A percentile compares a stretch with the other conserved stretches of the same genome.
These are phyloP conservation scores for Pichia sp. DNA, from an alignment of 1,139 yeast genomes.

Conservation along the genomic window DNA sequence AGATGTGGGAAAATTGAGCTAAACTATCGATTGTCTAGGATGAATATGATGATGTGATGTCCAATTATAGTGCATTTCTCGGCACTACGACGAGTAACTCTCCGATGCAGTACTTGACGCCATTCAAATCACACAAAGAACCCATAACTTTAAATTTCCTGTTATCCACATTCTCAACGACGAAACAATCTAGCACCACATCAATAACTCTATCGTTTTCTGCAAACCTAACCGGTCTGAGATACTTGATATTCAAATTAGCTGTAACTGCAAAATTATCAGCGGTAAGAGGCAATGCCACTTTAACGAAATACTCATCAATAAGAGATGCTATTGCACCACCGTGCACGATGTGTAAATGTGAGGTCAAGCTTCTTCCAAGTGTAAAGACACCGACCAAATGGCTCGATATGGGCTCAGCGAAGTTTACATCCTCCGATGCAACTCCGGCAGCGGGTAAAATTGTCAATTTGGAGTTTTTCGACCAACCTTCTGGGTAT, in stretches of 20 bases:
- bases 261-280: conserved; percentile 33
- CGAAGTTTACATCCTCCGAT: not conserved
- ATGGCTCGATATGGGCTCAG: conserved; percentile 24
- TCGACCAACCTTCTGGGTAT: too few species aligned
- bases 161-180: conserved; percentile 9
- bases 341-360: conserved; percentile 47
- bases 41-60: not conserved
- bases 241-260: conserved; percentile 18
- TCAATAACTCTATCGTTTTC: conserved; percentile 10
- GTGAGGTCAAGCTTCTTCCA: conserved; percentile 43
- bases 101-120: conserved; percentile 18
- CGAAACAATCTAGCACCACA: conserved; percentile 20
- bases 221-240: conserved; percentile 19
- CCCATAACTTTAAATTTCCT: conserved; percentile 20
- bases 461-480: not conserved
- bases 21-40: too few species aligned
- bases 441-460: not conserved
- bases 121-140: conserved; percentile 13
- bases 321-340: conserved; percentile 47
- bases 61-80: conserved; percentile 1
- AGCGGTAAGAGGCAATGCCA: conserved; percentile 39
- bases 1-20: too few species aligned
- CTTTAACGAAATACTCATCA: conserved; percentile 47
- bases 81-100: conserved; percentile 23
- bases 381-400: conserved; percentile 38